Evolutionary conservation across 305 asterid species (phyloP).

Genomic region (Fraxinus velutina): DNA sequence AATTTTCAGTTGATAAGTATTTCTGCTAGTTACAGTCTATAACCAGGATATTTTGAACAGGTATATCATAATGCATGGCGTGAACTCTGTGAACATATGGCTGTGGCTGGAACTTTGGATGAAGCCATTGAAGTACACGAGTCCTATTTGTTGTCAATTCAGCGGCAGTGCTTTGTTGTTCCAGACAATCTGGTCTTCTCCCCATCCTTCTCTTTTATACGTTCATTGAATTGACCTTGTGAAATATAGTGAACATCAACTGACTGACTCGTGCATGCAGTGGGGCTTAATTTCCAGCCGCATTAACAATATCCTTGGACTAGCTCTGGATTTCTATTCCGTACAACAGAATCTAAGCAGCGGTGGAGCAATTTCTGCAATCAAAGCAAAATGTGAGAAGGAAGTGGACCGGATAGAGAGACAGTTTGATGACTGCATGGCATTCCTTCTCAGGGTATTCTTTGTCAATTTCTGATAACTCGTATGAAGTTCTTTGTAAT

Average conservation of each 20-base stretch:
- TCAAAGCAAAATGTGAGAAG: conserved; percentile 77
- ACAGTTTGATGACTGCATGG: conserved; percentile 90
- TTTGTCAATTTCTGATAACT: conserved; percentile 6
- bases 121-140: conserved; percentile 94
- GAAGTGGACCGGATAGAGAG: conserved; percentile 82
- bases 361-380: conserved; percentile 69
- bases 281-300: conserved; percentile 94
- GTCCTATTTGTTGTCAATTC: conserved; percentile 78
- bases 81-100: conserved; percentile 86
- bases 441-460: conserved; percentile 86
- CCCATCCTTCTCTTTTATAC: conserved; percentile 7
- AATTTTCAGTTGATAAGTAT: not conserved
- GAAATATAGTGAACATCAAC: conserved; percentile 14
- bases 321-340: conserved; percentile 82
- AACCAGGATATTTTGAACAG: conserved; percentile 37
- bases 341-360: conserved; percentile 63
- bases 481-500: not conserved
- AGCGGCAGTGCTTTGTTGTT: conserved; percentile 88
- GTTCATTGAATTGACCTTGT: conserved; percentile 8
- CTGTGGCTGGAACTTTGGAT: conserved; percentile 78
- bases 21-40: not conserved
- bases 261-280: conserved; percentile 33
- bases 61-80: conserved; percentile 98
- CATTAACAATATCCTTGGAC: conserved; percentile 77
- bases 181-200: conserved; percentile 85